Base-by-base conservation (phyloP, 495 filamentous ascomycete species). In the Lophiotrema nucula region DNA sequence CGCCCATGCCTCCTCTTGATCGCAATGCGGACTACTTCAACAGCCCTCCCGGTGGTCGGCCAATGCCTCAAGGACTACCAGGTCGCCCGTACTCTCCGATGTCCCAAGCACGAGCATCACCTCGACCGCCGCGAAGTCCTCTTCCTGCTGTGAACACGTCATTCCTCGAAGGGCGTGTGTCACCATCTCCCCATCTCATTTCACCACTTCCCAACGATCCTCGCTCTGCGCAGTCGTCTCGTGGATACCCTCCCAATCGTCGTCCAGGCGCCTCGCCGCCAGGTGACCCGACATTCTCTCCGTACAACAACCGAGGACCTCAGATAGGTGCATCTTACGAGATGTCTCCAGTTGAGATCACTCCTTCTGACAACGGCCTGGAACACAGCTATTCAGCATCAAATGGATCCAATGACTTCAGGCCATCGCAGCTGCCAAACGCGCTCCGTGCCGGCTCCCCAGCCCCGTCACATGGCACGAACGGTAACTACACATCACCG, bases 281-380 rank as follows among this genome's bases (percentile, higher is more conserved):
- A 23, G 44, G 25, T 31, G 54, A 50, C 23, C 53, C 47, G 16
- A 39, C 47, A 3, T 62, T 62, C 54, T 62, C 63, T 22, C 59
- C 64, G 0, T 67, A 53, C 25, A 50, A 67, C 45, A 47, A 33
- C 48, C 58, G 54, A 4, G 42, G 18, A 33, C 64, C 53, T 4
- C 48, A 16, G 13, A 37, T 19, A 1, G 65, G 61, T 13, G 53
- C 51, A 15, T 35, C 60, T 13, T 68, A 65, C 28, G 62, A 68
- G 33, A 65, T 68, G 65, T 67, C 64, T 11, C 65, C 65, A 10
- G 65, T 68, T 1, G 57, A 65, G n/a, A 53, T 56, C 51, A 58
- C 47, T 4, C 53, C 53, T 24, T 5, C 27, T 16, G 53, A 59
- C 49, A 56, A 47, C 44, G 37, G 19, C 16, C 27, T 24, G 6